phyloP scores from a whole-genome alignment of 2,329 filamentous ascomycete species.

The Fusarium nelsonii region DNA sequence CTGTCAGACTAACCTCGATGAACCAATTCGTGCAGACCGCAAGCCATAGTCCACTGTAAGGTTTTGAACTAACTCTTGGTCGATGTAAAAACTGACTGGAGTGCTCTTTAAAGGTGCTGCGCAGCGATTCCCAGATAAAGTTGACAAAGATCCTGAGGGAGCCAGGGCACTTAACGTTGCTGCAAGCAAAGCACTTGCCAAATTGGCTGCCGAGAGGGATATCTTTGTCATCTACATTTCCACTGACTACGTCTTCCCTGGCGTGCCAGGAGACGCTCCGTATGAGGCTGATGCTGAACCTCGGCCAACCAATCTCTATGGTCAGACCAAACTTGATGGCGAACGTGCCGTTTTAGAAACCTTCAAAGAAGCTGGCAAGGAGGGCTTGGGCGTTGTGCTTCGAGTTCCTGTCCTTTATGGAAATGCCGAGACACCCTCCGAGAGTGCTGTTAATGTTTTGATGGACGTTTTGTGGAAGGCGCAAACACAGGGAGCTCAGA shows the following conservation, averaged over 20 bases:
- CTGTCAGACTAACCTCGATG: slow-evolving; percentile 14
- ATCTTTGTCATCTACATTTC: slow-evolving; percentile 82
- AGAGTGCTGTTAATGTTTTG: slow-evolving; percentile 86
- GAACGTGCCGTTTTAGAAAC: slow-evolving; percentile 74
- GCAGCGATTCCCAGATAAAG: slow-evolving; percentile 88
- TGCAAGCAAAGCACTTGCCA: slow-evolving; percentile 75
- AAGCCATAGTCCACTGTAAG: slow-evolving; percentile 85
- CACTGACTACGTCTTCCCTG: slow-evolving; percentile 85
- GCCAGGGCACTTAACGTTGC: slow-evolving; percentile 80
- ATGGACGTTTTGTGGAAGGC: slow-evolving; percentile 82
- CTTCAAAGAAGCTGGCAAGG: slow-evolving; percentile 61
- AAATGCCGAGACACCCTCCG: slow-evolving; percentile 73
- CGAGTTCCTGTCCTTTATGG: slow-evolving; percentile 90
- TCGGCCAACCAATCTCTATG: slow-evolving; percentile 81
- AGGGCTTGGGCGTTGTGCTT: slow-evolving; percentile 74
- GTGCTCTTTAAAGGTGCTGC: slow-evolving; percentile 73
- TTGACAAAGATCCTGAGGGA: slow-evolving; percentile 81
- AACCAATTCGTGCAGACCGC: slow-evolving; percentile 64
- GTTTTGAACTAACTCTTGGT: neutral
- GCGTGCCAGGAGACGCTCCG: slow-evolving; percentile 81
- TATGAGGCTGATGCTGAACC: slow-evolving; percentile 76
- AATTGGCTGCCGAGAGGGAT: slow-evolving; percentile 70
- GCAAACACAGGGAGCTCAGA: slow-evolving; percentile 70
- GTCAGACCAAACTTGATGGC: slow-evolving; percentile 71
- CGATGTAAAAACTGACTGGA: slow-evolving; percentile 32